Evolutionary conservation across 78 protist genomes (phyloP).

Genomic region (Capsaspora owczarzaki): DNA sequence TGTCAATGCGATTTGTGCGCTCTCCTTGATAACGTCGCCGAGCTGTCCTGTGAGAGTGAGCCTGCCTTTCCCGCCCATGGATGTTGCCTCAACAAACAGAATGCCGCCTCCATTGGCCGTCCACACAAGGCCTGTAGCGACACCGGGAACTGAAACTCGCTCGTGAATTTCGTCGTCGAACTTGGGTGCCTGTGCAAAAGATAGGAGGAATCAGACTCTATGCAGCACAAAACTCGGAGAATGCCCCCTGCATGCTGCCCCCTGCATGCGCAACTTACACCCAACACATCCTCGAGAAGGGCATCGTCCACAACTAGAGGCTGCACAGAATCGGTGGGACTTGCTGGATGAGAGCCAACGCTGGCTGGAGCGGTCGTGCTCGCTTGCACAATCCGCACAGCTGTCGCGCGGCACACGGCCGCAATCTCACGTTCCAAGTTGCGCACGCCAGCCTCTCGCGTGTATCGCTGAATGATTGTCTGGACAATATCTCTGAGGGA

Average conservation of each 20-base stretch:
- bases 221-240: too few species aligned
- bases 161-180: too few species aligned
- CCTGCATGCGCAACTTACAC: too few species aligned
- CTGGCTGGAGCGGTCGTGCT: too few species aligned
- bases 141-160: slow-evolving; percentile 73
- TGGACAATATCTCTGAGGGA: too few species aligned
- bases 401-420: slow-evolving; percentile 71
- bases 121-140: slow-evolving; percentile 86
- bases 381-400: slow-evolving; percentile 65
- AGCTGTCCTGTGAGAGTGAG: not conserved
- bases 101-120: slow-evolving; percentile 53
- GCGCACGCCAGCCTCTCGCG: slow-evolving; percentile 91
- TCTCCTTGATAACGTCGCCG: slow-evolving; percentile 87
- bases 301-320: slow-evolving; percentile 55
- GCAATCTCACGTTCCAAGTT: slow-evolving; percentile 74
- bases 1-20: slow-evolving; percentile 63
- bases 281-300: too few species aligned
- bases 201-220: too few species aligned
- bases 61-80: too few species aligned
- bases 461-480: slow-evolving; percentile 54
- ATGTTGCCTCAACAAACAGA: slow-evolving; percentile 71
- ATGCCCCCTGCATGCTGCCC: too few species aligned
- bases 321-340: slow-evolving; percentile 67
- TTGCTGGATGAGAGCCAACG: slow-evolving; percentile 2
- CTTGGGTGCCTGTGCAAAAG: slow-evolving; percentile 40